Base-by-base conservation (phyloP, 768 basidiomycete species). In the Kwoniella europaea region DNA sequence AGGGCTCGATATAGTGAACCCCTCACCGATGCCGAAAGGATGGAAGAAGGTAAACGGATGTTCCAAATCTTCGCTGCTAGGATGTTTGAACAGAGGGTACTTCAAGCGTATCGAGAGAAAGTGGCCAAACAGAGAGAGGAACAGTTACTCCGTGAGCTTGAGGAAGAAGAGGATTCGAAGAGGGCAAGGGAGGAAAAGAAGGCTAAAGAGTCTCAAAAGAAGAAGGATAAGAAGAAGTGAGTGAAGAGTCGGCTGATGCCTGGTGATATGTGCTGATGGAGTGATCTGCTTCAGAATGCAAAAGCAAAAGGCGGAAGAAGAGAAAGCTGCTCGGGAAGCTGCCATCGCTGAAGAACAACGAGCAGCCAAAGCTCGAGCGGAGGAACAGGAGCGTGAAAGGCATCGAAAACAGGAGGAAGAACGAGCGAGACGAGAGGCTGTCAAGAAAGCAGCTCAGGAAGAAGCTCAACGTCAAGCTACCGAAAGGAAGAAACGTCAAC, bases 11-110 rank as follows among this genome's bases (percentile, higher is more conserved):
- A 75, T 46, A 76, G 76, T 56, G 74, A 79, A 55, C 76, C 76
- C 44, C 68, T 96, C 88, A 94, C 95, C 2, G 95, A 98, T 83
- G 92, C 93, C 84, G 93, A 98, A 85, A 95, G 96, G 85, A 95
- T 96, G 91, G 96, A 98, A 84, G 97, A 98, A 85, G 97, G 97
- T 75, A 94, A 95, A 84, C 89, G 93, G 62, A 99, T 99, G 97
- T 99, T 99, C 86, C 94, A 94, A 74, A 97, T 99, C 84, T 99
- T 99, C 79, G 97, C 97, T 16, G 97, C 97, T 54, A 90, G 97
- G 65, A 97, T 98, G 95, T 98, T 99, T 83, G 97, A 99, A 85
- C 96, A 98, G 84, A 90, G 97, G 24, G 97, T 98, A 50, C 89
- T 97, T 65, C 91, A 94, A 79, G 94, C 96, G 15, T 98, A 96